Conservation (phyloP, 225 moss, liverwort and hornwort genomes). For the Rhytidiadelphus loreus region DNA sequence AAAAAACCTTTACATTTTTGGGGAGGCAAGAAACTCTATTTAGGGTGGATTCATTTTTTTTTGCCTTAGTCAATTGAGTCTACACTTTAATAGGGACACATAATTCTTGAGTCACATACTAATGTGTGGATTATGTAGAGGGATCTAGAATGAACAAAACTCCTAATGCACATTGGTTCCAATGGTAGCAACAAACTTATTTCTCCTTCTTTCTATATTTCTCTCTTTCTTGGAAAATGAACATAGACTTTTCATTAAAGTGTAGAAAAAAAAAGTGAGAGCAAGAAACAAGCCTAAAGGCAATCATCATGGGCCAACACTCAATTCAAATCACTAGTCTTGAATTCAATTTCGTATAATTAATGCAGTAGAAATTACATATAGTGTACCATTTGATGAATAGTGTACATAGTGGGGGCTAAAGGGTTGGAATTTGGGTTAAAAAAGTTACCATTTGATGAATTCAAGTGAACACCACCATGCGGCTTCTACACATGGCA, state of each 20-base stretch:
- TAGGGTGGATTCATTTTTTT: too few species aligned
- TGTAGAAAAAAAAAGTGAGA: not conserved
- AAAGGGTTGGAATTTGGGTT: not conserved
- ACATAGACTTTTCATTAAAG: not conserved
- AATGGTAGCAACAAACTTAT: not conserved
- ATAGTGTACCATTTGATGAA: not conserved
- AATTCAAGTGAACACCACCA: not conserved
- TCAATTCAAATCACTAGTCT: not conserved
- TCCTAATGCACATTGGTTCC: not conserved
- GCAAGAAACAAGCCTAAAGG: not conserved
- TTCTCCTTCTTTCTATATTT: not conserved
- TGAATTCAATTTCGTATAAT: not conserved
- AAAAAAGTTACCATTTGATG: not conserved
- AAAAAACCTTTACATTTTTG: not conserved
- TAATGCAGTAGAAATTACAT: not conserved
- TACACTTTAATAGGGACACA: not conserved
- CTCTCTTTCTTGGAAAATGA: fast-evolving
- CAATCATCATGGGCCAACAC: fast-evolving
- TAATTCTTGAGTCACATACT: not conserved
- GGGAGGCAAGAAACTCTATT: fast-evolving
- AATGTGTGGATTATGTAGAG: not conserved
- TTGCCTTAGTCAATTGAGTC: fast-evolving
- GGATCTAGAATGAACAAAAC: not conserved
- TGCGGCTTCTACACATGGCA: fast-evolving
- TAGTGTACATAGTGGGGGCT: too few species aligned